Percentiles rank a stretch among this genome's conserved stretches.
phyloP scores from a whole-genome alignment of 1,284 basidiomycete species.

The Mycena citricolor region DNA sequence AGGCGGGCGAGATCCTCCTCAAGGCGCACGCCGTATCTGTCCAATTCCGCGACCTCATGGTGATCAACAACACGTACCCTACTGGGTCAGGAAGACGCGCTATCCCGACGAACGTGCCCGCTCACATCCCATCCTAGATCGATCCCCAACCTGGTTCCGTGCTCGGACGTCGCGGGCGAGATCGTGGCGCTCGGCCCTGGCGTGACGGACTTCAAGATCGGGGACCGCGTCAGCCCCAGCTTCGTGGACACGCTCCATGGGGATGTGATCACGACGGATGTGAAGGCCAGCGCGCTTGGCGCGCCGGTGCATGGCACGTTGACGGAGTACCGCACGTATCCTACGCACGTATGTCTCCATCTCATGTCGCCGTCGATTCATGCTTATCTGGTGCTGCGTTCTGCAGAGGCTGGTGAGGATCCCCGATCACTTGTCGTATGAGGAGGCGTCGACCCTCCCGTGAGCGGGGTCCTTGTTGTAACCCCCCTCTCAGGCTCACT shows the following conservation, averaged over 20 bases:
- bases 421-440: constrained; percentile 46
- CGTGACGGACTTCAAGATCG: background rate
- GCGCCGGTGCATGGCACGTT: constrained; percentile 52
- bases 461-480: constrained; percentile 30
- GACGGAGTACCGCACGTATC: constrained; percentile 50
- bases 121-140: constrained; percentile 11
- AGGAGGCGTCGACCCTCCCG: constrained; percentile 49
- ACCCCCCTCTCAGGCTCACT: background rate
- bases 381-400: no score
- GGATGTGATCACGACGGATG: no score
- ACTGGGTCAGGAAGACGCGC: constrained; percentile 4
- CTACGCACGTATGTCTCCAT: constrained; percentile 36
- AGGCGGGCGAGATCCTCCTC: constrained; percentile 17
- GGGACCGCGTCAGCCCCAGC: background rate
- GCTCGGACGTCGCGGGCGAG: background rate
- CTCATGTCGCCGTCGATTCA: background rate
- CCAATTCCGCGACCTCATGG: constrained; percentile 41
- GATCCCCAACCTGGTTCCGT: constrained; percentile 9
- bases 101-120: background rate
- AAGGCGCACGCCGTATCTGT: constrained; percentile 35
- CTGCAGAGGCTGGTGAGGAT: constrained; percentile 40
- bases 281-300: no score
- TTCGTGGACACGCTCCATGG: no score
- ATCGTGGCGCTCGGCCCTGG: background rate
- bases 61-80: constrained; percentile 36